Base-by-base conservation (phyloP, 495 filamentous ascomycete genomes). In the Melanomma pulvis-pyrius region DNA sequence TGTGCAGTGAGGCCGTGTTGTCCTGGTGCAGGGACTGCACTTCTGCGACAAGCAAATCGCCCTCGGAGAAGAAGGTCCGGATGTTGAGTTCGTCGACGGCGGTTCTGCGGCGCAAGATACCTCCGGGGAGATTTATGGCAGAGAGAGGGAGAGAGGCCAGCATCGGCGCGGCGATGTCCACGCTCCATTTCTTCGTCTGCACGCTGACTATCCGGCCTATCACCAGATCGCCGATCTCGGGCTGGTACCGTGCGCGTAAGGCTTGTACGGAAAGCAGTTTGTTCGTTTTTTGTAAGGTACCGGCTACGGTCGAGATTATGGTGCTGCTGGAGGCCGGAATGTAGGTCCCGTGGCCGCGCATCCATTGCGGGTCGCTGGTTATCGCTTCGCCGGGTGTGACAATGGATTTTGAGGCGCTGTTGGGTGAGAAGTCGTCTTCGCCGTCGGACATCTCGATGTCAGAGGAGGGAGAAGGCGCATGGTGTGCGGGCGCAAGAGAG, bases 11-110 rank as follows among this genome's bases (percentile, higher is more conserved):
- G 1, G 94, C 93, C 2, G 83, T 86, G 22, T 93, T 93, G 71
- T 97, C 92, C 24, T 80, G 77, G 75, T 89, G 90, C 53, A 98
- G 80, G 61, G 82, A 83, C 81, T 98, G 94, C 60, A 98, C 91
- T 78, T 97, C 93, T 4, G 93, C 93, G 0, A 96, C 87, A 12
- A 97, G 78, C 36, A 97, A 75, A 71, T 97, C 93, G 13, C 93
- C 93, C 75, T 97, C 93, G 26, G 84, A 84, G 79, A 97, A 97
- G 74, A 96, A 97, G 7, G 84, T 91, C 22, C 94, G 86, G 73
- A 98, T 97, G 71, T 97, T 92, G 63, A 98, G 81, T 78, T 98
- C 96, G 74, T 98, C 94, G 5, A 93, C 92, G 69, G 89, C 90
- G 4, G 94, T 98, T 66, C 94, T 82, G 71, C 91, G 90, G 30